Evolutionary conservation across 257 asterid genomes (phyloP).

Genomic region (Jaltomata sinuosa): DNA sequence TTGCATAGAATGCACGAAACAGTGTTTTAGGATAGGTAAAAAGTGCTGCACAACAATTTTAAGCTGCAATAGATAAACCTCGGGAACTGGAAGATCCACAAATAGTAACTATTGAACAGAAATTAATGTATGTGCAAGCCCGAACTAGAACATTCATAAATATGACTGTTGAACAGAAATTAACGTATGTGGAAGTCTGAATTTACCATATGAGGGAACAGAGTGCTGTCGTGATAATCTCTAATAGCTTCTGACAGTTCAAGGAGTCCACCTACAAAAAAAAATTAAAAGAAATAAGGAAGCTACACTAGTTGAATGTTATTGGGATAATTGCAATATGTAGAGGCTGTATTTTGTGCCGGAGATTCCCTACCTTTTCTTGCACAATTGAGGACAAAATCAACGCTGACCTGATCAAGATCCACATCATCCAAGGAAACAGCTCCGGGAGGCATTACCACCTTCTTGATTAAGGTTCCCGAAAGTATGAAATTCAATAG

Average conservation of each 20-base stretch:
- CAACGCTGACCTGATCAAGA: constrained; percentile 96
- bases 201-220: constrained; percentile 84
- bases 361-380: constrained; percentile 57
- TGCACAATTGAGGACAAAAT: constrained; percentile 73
- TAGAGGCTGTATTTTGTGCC: not conserved
- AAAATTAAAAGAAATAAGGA: not conserved
- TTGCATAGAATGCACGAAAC: not conserved
- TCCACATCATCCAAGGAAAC: constrained; percentile 95
- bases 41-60: not conserved
- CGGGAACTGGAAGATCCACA: not conserved
- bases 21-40: not conserved
- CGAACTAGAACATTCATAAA: not conserved
- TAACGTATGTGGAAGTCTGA: not conserved
- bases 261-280: constrained; percentile 62
- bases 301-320: not conserved
- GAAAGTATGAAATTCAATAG: constrained; percentile 75
- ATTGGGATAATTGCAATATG: not conserved
- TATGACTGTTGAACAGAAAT: not conserved
- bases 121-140: not conserved
- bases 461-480: constrained; percentile 85
- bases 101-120: not conserved
- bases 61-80: not conserved
- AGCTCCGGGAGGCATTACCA: constrained; percentile 97
- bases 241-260: constrained; percentile 96
- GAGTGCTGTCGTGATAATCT: constrained; percentile 74